Evolutionary conservation across 768 basidiomycete species (phyloP).

Genomic region (Wakefieldia striispora): DNA sequence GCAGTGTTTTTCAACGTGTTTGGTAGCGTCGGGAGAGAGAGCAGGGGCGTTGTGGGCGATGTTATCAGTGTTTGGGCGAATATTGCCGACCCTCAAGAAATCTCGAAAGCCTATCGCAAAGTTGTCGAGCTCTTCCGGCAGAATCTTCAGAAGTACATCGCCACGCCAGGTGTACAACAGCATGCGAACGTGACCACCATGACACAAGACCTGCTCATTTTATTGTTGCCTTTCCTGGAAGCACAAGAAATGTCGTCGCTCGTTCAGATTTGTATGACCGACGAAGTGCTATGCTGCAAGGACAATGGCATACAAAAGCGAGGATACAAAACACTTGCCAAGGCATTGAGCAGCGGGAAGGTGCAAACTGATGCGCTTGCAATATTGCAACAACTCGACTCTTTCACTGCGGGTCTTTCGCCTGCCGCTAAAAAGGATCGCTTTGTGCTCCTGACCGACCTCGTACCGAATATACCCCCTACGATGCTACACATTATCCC

Average conservation of each 20-base stretch:
- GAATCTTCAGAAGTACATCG: constrained; percentile 48
- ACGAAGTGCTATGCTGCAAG: constrained; percentile 65
- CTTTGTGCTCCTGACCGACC: constrained; percentile 64
- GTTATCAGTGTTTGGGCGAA: constrained; percentile 85
- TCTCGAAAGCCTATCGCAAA: constrained; percentile 78
- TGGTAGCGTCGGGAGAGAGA: constrained; percentile 74
- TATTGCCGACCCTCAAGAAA: constrained; percentile 76
- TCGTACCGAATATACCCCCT: constrained; percentile 68
- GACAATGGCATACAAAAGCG: constrained; percentile 95
- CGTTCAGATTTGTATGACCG: constrained; percentile 65
- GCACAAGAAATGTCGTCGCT: constrained; percentile 56
- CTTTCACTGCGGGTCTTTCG: constrained; percentile 59
- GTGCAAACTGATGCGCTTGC: constrained; percentile 52
- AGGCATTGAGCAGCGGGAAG: constrained; percentile 65
- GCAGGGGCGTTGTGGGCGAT: constrained; percentile 75
- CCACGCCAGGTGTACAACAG: constrained; percentile 30
- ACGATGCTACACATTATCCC: constrained; percentile 81
- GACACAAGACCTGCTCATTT: constrained; percentile 80
- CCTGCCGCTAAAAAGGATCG: constrained; percentile 95
- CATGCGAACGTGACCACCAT: constrained; percentile 52
- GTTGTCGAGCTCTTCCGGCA: constrained; percentile 69
- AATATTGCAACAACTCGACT: constrained; percentile 65
- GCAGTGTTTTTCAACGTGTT: constrained; percentile 98
- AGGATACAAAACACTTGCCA: constrained; percentile 83
- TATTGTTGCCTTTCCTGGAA: constrained; percentile 78